Evolutionary conservation across 345 rosid species (phyloP).

Genomic region (Alliaria petiolata): DNA sequence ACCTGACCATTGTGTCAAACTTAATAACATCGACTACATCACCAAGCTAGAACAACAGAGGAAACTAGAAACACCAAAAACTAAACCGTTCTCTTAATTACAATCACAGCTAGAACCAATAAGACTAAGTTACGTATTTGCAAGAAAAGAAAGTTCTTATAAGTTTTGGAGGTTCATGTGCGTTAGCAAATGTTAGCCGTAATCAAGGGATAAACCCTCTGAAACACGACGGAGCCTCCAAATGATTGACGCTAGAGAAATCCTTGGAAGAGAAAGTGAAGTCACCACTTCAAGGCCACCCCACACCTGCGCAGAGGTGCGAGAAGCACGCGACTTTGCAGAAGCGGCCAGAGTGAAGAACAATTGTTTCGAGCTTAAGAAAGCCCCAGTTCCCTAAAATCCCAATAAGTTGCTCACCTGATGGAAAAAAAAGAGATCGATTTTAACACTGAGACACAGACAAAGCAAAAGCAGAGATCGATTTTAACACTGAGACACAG

Average conservation of each 20-base stretch:
- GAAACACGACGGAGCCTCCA: slow-evolving; percentile 94
- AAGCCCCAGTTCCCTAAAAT: slow-evolving; percentile 30
- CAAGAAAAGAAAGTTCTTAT: slow-evolving; percentile 13
- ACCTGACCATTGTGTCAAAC: slow-evolving; percentile 65
- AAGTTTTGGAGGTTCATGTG: slow-evolving; percentile 28
- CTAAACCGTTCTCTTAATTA: slow-evolving; percentile 8
- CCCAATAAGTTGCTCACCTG: slow-evolving; percentile 14
- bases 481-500: neutral
- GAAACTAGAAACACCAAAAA: neutral
- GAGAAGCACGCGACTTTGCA: slow-evolving; percentile 59
- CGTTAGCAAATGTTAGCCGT: slow-evolving; percentile 62
- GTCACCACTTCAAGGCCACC: slow-evolving; percentile 52
- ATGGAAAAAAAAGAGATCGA: neutral
- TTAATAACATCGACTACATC: slow-evolving; percentile 28
- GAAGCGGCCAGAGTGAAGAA: slow-evolving; percentile 98
- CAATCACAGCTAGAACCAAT: slow-evolving; percentile 29
- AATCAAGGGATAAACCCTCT: slow-evolving; percentile 85
- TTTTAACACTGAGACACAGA: neutral
- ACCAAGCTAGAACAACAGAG: neutral
- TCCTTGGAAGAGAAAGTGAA: slow-evolving; percentile 57
- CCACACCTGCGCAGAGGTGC: slow-evolving; percentile 97
- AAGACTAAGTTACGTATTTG: slow-evolving; percentile 15
- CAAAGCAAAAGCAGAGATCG: neutral
- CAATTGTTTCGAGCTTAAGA: slow-evolving; percentile 42
- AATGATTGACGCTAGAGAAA: slow-evolving; percentile 74